Evolutionary conservation across 78 protist species (phyloP).

Genomic region (Anaeramoeba ignava): DNA sequence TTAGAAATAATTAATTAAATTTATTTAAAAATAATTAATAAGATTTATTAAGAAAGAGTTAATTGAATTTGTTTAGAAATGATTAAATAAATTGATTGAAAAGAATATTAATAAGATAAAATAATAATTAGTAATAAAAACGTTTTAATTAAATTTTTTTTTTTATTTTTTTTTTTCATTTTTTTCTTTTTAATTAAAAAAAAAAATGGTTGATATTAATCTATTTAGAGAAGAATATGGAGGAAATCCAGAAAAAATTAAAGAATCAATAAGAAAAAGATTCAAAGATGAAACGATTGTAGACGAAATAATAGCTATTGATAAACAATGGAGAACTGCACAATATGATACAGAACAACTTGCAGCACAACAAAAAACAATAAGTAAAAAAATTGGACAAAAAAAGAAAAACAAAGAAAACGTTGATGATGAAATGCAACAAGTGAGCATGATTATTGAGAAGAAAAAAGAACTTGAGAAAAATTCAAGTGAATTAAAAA

Average conservation of each 20-base stretch:
- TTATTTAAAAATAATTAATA: too few relatives aligned
- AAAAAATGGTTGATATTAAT: conserved; percentile 21
- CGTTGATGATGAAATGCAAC: neutral
- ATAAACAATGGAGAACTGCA: neutral
- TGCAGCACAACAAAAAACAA: neutral
- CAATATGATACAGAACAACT: neutral
- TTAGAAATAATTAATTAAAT: too few relatives aligned
- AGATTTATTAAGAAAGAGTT: too few relatives aligned
- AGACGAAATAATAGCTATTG: neutral
- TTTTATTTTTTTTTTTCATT: too few relatives aligned
- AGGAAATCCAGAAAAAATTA: conserved; percentile 72
- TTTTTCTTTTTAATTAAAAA: too few relatives aligned
- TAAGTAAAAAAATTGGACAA: neutral
- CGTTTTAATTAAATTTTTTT: too few relatives aligned
- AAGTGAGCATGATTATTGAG: neutral
- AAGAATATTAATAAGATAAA: too few relatives aligned
- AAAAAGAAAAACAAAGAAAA: neutral
- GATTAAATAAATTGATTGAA: too few relatives aligned
- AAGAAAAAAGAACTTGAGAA: neutral
- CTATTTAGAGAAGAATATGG: conserved; percentile 67
- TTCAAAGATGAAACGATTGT: too few relatives aligned
- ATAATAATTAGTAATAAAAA: too few relatives aligned
- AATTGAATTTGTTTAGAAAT: too few relatives aligned
- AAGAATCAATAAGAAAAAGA: conserved; percentile 78
- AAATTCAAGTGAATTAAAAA: neutral